Percentiles rank a stretch among this genome's conserved stretches.
phyloP scores from a whole-genome alignment of 2,329 filamentous ascomycete genomes.

The Sclerotinia minor region DNA sequence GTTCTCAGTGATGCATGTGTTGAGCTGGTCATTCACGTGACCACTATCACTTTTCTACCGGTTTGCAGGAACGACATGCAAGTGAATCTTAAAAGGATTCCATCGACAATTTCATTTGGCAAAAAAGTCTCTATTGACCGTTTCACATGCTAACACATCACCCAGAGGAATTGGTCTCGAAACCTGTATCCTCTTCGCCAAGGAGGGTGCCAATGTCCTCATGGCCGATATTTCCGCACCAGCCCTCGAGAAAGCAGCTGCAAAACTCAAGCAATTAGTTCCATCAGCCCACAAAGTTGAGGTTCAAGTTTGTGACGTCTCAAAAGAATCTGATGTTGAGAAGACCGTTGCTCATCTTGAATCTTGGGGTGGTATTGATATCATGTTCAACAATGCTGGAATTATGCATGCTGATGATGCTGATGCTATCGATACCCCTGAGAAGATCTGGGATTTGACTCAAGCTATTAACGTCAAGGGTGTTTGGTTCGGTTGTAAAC shows the following conservation, averaged over 20 bases:
- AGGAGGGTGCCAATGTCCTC: slow-evolving; percentile 69
- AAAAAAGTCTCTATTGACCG: not conserved
- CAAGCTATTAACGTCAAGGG: slow-evolving; percentile 78
- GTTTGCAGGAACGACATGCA: not conserved
- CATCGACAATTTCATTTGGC: not conserved
- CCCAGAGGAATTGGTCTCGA: slow-evolving; percentile 71
- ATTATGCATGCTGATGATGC: slow-evolving; percentile 72
- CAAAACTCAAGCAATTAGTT: slow-evolving; percentile 60
- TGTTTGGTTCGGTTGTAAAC: slow-evolving; percentile 75
- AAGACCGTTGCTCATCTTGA: slow-evolving; percentile 63
- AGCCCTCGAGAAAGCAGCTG: slow-evolving; percentile 61
- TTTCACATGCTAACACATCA: slow-evolving; percentile 2
- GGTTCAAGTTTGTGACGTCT: slow-evolving; percentile 60
- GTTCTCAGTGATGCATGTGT: too few species aligned
- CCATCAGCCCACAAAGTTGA: slow-evolving; percentile 54
- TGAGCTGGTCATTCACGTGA: slow-evolving; percentile 13
- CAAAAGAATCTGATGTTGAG: slow-evolving; percentile 65
- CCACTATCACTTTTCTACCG: not conserved
- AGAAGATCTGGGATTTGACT: slow-evolving; percentile 75
- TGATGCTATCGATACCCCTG: slow-evolving; percentile 66
- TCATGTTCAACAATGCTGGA: slow-evolving; percentile 79
- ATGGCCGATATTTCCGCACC: slow-evolving; percentile 69
- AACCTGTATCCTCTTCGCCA: slow-evolving; percentile 69
- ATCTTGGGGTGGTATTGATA: slow-evolving; percentile 68
- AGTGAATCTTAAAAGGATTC: not conserved